Evolutionary conservation across 2,329 filamentous ascomycete genomes (phyloP), one percentile per base, ranked within the genome.

Genomic region (Fusarium armeniacum): DNA sequence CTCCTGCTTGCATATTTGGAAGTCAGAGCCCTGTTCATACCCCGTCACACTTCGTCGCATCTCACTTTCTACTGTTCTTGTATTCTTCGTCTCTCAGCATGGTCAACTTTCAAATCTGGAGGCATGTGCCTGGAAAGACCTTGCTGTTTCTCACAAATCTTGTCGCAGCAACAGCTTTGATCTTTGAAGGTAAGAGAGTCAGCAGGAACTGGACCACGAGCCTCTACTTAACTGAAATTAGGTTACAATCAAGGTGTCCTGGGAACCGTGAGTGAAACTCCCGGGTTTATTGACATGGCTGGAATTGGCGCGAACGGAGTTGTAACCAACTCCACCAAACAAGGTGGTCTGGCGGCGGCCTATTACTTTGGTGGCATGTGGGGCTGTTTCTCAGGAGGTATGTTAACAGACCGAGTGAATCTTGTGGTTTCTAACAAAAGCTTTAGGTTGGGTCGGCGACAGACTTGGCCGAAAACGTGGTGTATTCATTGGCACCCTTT

Each of bases 271-370:
- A 47, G 44, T 28, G 44, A 47, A 28, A 47, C 44, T 12, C 28
- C 44, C 11, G 44, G 44, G 7, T 47, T 47, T 12, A 47, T 47
- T 11, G 18, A 47, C 11, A 47, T 47, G 44, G 44, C 44, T 18
- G 44, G n/a, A 28, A 47, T 47, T 47, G 44, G 44, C 44, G 12
- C 44, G 9, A 47, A 47, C 10, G 44, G 44, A 32, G 26, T 47
- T 22, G 44, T 47, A 5, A 47, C 44, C 44, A 33, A 47, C 44
- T 47, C 44, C 13, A 47, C 44, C 13, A 47, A 47, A 47, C 44
- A 47, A 32, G 44, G 44, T 22, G 44, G 44, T 33, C 26, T 47
- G 18, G 28, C 28, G 3, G 28, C 28, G n/a, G 44, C 26, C n/a
- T 47, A 47, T 10, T 47, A 47, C 28, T 47, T 47, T 16, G 44